Evolutionary conservation across 2,329 filamentous ascomycete species (phyloP), one percentile per base, ranked within the genome.

Genomic region (Neofusicoccum sp.): DNA sequence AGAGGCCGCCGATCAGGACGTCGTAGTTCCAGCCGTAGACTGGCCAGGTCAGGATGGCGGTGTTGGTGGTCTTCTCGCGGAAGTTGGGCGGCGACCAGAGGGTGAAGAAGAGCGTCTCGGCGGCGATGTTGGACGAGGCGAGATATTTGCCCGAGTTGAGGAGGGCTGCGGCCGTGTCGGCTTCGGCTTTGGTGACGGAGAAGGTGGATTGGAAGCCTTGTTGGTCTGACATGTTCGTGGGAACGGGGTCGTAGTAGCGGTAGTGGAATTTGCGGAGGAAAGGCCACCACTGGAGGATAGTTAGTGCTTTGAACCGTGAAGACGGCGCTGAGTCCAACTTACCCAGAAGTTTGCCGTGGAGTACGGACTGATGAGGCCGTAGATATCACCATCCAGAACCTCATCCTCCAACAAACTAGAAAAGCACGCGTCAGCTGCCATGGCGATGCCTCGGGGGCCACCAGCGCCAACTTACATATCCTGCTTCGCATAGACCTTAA

Each of bases 1-100:
- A 84, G 16, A 84, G 69, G 0, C 82, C 82, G 14, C 82, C 82
- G 64, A 84, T 84, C 12, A 84, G 74, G 8, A 84, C 80, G 67
- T 84, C 81, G 67, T 84, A 83, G 72, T 83, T 83, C 76, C 79
- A 83, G 9, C 82, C 82, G 66, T 83, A 83, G 31, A 84, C 81
- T 14, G 82, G 82, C 80, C 81, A 84, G 3, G 74, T 65, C 0
- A 67, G 68, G 62, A 84, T 78, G n/a, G 73, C 65, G 59, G 74
- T 61, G 70, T 81, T 74, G 34, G 79, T 83, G 12, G 72, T 76
- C 74, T 83, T 84, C 63, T 84, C 81, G 64, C 74, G 81, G 72
- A 84, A 84, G 72, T 84, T 84, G 62, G 81, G 82, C 56, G 75
- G 73, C n/a, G 77, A 76, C 82, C 81, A 84, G 5, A 79, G 70